Conservation (phyloP, 108 stramenopile genomes). For the Stephanodiscus minutulus region DNA sequence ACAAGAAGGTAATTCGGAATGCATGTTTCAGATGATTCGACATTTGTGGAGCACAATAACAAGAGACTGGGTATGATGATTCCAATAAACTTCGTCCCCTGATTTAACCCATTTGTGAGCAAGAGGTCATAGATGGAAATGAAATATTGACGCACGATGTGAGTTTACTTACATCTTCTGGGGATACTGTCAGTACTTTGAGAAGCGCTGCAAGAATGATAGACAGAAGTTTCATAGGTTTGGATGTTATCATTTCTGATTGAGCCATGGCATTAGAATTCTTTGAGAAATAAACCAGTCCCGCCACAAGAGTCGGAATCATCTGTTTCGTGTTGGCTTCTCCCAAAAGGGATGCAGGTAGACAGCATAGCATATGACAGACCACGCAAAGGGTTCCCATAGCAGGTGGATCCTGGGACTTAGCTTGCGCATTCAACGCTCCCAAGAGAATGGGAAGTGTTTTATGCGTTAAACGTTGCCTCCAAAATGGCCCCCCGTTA, state of each 20-base stretch:
- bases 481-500: slow-evolving; percentile 54
- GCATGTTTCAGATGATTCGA: slow-evolving; percentile 14
- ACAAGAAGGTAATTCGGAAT: slow-evolving; percentile 37
- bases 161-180: slow-evolving; percentile 33
- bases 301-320: slow-evolving; percentile 39
- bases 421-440: slow-evolving; percentile 42
- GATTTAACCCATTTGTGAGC: slow-evolving; percentile 7
- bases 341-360: slow-evolving; percentile 33
- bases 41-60: slow-evolving; percentile 15
- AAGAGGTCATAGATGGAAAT: background rate
- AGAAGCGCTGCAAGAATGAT: slow-evolving; percentile 36
- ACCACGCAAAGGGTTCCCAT: slow-evolving; percentile 33
- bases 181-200: slow-evolving; percentile 33
- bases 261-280: slow-evolving; percentile 23
- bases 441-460: slow-evolving; percentile 34
- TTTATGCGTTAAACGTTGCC: slow-evolving; percentile 51
- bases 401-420: slow-evolving; percentile 43
- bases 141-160: background rate
- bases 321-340: slow-evolving; percentile 32
- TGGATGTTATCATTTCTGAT: slow-evolving; percentile 11
- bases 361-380: slow-evolving; percentile 37
- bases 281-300: slow-evolving; percentile 47
- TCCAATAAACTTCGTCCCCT: slow-evolving; percentile 41
- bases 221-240: slow-evolving; percentile 16
- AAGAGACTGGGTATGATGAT: slow-evolving; percentile 45